A percentile compares a stretch with the other conserved stretches of the same genome.
Evolutionary conservation across 345 rosid genomes (phyloP).

Genomic region (Acer negundo): DNA sequence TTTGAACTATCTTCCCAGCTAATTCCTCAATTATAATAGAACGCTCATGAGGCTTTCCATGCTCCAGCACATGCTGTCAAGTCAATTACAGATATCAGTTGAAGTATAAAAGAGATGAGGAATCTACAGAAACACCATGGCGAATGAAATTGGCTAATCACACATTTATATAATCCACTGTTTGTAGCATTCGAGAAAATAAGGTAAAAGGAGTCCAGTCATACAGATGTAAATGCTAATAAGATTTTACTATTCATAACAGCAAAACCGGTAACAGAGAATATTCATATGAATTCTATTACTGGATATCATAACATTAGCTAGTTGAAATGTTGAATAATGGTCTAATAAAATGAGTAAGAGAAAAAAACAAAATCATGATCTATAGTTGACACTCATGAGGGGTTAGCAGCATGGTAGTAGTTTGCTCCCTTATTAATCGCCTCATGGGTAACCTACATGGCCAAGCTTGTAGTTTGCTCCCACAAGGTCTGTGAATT

Average conservation of each 20-base stretch:
- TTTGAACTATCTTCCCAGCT: constrained; percentile 64
- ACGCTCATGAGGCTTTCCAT: constrained; percentile 67
- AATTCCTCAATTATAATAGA: constrained; percentile 53
- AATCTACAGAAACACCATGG: not conserved
- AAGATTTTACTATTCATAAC: not conserved
- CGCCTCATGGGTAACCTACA: too few species aligned
- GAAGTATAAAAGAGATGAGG: not conserved
- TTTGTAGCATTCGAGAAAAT: not conserved
- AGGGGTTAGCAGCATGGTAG: too few species aligned
- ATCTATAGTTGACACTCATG: not conserved
- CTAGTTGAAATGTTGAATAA: not conserved
- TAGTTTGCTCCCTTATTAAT: too few species aligned
- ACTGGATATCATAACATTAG: not conserved
- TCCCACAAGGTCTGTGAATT: too few species aligned
- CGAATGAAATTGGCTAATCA: not conserved
- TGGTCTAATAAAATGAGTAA: not conserved
- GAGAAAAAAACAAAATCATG: not conserved
- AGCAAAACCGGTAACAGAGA: not conserved
- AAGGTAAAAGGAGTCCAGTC: not conserved
- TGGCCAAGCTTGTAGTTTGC: too few species aligned
- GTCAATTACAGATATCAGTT: constrained; percentile 8
- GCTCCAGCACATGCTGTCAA: constrained; percentile 68
- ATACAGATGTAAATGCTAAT: not conserved
- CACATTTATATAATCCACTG: not conserved
- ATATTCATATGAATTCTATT: not conserved